These are phyloP conservation scores for Lasiodiplodia sp. DNA, from an alignment of 2,329 filamentous ascomycete genomes.

Conservation along the genomic window DNA sequence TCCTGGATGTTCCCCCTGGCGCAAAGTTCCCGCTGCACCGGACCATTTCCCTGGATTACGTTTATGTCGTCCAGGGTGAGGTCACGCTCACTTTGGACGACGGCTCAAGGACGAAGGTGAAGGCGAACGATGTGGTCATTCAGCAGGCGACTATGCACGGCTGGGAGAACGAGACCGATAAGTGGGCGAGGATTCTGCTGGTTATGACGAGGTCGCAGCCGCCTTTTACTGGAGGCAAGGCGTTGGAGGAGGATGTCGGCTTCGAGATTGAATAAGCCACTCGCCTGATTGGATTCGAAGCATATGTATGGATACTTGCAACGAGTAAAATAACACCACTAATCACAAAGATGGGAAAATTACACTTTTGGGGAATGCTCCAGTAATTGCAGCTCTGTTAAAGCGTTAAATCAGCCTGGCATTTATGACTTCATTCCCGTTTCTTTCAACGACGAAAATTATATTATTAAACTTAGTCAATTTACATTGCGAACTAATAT, in stretches of 20 bases:
- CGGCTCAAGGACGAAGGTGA: constrained; percentile 11
- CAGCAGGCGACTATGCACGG: constrained; percentile 20
- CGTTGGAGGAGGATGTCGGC: background rate
- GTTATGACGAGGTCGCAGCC: constrained; percentile 8
- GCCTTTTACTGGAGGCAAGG: constrained; percentile 4
- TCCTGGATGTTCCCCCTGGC: background rate
- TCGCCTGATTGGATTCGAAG: background rate
- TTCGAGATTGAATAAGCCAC: background rate
- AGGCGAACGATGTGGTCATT: constrained; percentile 12
- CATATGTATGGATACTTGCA: too few relatives aligned
- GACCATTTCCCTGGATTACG: background rate
- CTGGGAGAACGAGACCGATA: constrained; percentile 15
- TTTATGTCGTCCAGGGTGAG: constrained; percentile 5
- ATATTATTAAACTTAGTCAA: too few relatives aligned
- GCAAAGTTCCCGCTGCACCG: constrained; percentile 4
- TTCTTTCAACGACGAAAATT: too few relatives aligned
- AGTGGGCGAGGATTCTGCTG: constrained; percentile 1
- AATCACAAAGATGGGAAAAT: too few relatives aligned
- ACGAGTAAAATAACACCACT: too few relatives aligned
- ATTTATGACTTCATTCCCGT: too few relatives aligned
- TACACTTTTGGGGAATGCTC: too few relatives aligned
- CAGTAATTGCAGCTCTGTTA: too few relatives aligned
- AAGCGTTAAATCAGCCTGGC: too few relatives aligned
- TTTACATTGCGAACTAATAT: too few relatives aligned
- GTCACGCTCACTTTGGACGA: constrained; percentile 2